Percentiles rank a stretch among this genome's conserved stretches.
phyloP scores from a whole-genome alignment of 2,329 filamentous ascomycete species.

The Phoma sp. region DNA sequence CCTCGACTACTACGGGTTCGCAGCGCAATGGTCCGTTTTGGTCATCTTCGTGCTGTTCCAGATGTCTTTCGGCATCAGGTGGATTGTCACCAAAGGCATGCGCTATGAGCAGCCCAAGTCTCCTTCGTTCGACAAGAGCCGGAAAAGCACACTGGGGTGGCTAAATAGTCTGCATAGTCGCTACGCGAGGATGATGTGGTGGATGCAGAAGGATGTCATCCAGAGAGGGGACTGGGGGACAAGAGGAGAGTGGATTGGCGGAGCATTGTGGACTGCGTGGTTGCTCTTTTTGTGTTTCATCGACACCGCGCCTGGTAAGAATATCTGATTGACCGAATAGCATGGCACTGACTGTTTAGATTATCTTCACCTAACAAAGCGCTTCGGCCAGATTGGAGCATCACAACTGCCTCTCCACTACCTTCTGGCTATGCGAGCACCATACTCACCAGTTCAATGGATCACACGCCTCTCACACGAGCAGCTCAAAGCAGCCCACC shows the following conservation, averaged over 20 bases:
- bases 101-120: conserved; percentile 50
- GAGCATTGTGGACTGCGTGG: conserved; percentile 60
- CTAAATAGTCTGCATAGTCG: conserved; percentile 29
- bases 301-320: conserved; percentile 52
- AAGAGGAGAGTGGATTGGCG: conserved; percentile 59
- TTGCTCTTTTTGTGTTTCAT: conserved; percentile 59
- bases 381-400: conserved; percentile 65
- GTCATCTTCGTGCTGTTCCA: conserved; percentile 55
- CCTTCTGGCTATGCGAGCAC: conserved; percentile 60
- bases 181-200: conserved; percentile 49
- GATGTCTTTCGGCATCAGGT: conserved; percentile 46
- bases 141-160: conserved; percentile 33
- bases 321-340: not conserved
- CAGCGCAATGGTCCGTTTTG: conserved; percentile 63
- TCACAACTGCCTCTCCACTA: conserved; percentile 68
- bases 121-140: conserved; percentile 49
- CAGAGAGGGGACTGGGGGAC: conserved; percentile 59
- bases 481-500: conserved; percentile 63
- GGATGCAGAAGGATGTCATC: conserved; percentile 55
- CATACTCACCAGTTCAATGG: conserved; percentile 60
- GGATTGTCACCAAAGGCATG: conserved; percentile 37
- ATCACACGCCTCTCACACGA: conserved; percentile 63
- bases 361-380: conserved; percentile 70
- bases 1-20: conserved; percentile 63
- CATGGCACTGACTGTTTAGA: conserved; percentile 50